phyloP scores from a whole-genome alignment of 1,284 basidiomycete species.

The Taiwanofungus camphoratus region DNA sequence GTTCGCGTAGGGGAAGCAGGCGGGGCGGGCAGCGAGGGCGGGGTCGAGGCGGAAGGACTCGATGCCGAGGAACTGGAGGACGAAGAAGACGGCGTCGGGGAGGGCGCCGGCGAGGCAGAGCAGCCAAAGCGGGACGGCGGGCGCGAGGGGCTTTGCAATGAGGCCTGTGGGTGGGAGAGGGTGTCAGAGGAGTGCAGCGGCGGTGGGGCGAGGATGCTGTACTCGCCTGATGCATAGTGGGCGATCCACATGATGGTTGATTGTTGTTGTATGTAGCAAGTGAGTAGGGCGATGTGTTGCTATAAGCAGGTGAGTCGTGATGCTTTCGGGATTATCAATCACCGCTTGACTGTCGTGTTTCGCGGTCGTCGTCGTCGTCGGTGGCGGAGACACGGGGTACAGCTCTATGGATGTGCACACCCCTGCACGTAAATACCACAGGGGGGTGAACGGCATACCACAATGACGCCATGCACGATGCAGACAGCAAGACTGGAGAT shows the following conservation, averaged over 20 bases:
- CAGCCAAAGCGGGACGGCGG: slow-evolving; percentile 24
- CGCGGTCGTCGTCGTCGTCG: too few species aligned
- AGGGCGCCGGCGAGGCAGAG: slow-evolving; percentile 25
- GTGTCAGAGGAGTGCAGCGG: neutral
- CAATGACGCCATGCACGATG: too few species aligned
- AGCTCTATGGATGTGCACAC: too few species aligned
- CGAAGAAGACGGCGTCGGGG: slow-evolving; percentile 25
- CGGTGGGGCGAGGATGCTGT: neutral
- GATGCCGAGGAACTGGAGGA: slow-evolving; percentile 25
- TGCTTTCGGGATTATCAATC: too few species aligned
- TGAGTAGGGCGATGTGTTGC: too few species aligned
- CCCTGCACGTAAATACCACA: too few species aligned
- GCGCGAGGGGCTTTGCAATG: slow-evolving; percentile 26
- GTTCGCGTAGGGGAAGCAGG: slow-evolving; percentile 29
- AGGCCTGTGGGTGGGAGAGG: slow-evolving; percentile 16
- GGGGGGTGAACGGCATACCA: too few species aligned
- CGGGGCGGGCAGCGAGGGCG: slow-evolving; percentile 18
- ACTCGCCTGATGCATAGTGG: slow-evolving; percentile 25
- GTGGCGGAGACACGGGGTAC: too few species aligned
- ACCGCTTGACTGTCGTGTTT: too few species aligned
- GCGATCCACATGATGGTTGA: slow-evolving; percentile 25
- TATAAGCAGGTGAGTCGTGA: too few species aligned
- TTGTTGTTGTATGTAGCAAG: too few species aligned
- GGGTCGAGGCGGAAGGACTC: slow-evolving; percentile 26
- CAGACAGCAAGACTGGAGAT: too few species aligned